A percentile compares a stretch with the other conserved stretches of the same genome.
These are phyloP conservation scores for Saccharomycopsis guyanensis DNA, from an alignment of 805 yeast species.

Conservation along the genomic window DNA sequence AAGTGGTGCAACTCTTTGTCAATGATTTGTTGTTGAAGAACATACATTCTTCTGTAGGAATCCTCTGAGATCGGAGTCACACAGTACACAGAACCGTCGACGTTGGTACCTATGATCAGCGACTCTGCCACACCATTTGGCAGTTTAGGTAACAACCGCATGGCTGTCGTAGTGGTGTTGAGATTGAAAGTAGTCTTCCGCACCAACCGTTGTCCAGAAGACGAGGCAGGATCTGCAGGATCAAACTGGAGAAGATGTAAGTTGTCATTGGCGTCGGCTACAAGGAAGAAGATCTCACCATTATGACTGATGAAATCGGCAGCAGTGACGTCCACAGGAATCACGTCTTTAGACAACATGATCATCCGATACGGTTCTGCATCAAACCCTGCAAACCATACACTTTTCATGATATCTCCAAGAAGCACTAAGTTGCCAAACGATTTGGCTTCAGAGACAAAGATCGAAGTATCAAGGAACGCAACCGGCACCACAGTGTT, in stretches of 20 bases:
- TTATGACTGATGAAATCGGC: conserved; percentile 73
- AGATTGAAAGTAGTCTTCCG: conserved; percentile 63
- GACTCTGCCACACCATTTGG: conserved; percentile 27
- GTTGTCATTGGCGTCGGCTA: conserved; percentile 60
- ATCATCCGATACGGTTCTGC: conserved; percentile 91
- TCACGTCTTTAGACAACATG: conserved; percentile 65
- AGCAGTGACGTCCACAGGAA: conserved; percentile 51
- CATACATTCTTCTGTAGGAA: conserved; percentile 71
- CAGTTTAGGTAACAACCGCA: conserved; percentile 38
- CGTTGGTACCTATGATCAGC: conserved; percentile 63
- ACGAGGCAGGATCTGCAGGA: conserved; percentile 82
- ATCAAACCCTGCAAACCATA: conserved; percentile 82
- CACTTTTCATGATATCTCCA: conserved; percentile 73
- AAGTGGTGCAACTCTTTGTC: conserved; percentile 68
- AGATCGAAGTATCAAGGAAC: conserved; percentile 78
- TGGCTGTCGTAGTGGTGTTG: conserved; percentile 51
- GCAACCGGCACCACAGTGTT: conserved; percentile 89
- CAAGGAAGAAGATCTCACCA: conserved; percentile 56
- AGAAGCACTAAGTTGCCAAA: conserved; percentile 74
- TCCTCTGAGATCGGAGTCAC: conserved; percentile 71
- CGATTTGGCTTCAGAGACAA: conserved; percentile 70
- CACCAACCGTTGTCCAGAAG: conserved; percentile 70
- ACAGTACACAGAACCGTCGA: conserved; percentile 72
- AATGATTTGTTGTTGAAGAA: conserved; percentile 77
- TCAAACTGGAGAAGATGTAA: conserved; percentile 78